A percentile compares a stretch with the other conserved stretches of the same genome.
These are phyloP conservation scores for Yamadazyma friedrichii DNA, from an alignment of 1,139 yeast species.

Conservation along the genomic window DNA sequence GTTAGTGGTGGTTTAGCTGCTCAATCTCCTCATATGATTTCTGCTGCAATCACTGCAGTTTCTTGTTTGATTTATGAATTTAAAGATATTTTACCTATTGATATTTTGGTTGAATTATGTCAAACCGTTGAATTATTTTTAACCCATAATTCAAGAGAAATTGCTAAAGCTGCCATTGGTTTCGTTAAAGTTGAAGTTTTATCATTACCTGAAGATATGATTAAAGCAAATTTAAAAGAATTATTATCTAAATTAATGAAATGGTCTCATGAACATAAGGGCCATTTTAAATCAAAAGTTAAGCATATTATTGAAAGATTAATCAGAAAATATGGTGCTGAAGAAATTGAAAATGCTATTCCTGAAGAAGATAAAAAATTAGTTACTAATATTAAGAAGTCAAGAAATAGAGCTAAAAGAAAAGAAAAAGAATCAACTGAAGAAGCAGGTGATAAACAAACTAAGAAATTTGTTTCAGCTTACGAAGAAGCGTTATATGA, in stretches of 20 bases:
- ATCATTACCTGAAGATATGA: slow-evolving; percentile 77
- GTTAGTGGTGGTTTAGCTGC: slow-evolving; percentile 97
- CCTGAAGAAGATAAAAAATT: slow-evolving; percentile 87
- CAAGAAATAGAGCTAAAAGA: slow-evolving; percentile 80
- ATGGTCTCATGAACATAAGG: slow-evolving; percentile 96
- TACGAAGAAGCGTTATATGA: slow-evolving; percentile 77
- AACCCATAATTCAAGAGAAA: slow-evolving; percentile 88
- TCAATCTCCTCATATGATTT: slow-evolving; percentile 89
- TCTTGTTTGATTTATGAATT: slow-evolving; percentile 87
- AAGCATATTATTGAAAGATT: slow-evolving; percentile 91
- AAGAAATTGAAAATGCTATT: slow-evolving; percentile 70
- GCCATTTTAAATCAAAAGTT: slow-evolving; percentile 89
- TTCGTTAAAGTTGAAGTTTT: slow-evolving; percentile 89
- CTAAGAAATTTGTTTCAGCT: slow-evolving; percentile 68
- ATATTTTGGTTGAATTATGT: slow-evolving; percentile 67
- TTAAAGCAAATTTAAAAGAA: slow-evolving; percentile 64
- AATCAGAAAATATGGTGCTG: slow-evolving; percentile 86
- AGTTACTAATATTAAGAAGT: slow-evolving; percentile 79
- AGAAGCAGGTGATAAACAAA: slow-evolving; percentile 24
- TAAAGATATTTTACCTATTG: slow-evolving; percentile 56
- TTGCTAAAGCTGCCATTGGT: slow-evolving; percentile 91
- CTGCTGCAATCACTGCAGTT: slow-evolving; percentile 90
- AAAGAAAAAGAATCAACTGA: slow-evolving; percentile 46
- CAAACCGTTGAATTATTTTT: slow-evolving; percentile 89
- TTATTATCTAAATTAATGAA: slow-evolving; percentile 72